A percentile compares a stretch with the other conserved stretches of the same genome.
These are phyloP conservation scores for Biancaea sappan DNA, from an alignment of 306 rosid genomes.

Conservation along the genomic window DNA sequence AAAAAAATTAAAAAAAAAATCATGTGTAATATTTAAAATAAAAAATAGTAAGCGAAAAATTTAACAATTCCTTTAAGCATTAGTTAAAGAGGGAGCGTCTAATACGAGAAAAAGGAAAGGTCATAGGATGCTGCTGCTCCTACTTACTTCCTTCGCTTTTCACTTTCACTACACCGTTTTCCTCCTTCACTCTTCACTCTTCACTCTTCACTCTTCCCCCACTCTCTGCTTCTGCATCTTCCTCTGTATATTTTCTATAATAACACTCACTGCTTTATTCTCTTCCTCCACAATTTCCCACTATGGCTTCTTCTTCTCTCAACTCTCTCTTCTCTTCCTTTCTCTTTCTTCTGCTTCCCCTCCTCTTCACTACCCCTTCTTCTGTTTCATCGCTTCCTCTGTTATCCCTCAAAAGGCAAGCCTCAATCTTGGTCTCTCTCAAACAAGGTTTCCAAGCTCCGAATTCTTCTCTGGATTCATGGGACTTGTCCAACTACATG, in stretches of 20 bases:
- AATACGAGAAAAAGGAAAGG: not conserved
- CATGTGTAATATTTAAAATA: no score
- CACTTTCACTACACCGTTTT: not conserved
- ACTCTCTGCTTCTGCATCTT: conserved; percentile 1
- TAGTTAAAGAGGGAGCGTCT: not conserved
- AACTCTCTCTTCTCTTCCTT: conserved; percentile 32
- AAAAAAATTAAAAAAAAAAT: no score
- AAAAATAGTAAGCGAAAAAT: no score
- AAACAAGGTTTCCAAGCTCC: conserved; percentile 54
- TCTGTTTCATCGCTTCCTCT: conserved; percentile 50
- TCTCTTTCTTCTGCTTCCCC: conserved; percentile 25
- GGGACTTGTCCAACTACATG: conserved; percentile 63
- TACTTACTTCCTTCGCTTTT: conserved; percentile 29
- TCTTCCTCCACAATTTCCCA: conserved; percentile 27
- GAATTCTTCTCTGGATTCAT: conserved; percentile 44
- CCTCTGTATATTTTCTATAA: conserved; percentile 36
- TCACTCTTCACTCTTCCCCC: conserved; percentile 4
- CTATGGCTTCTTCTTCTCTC: conserved; percentile 44
- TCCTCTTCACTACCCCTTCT: conserved; percentile 36
- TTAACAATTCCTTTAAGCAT: no score
- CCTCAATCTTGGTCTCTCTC: conserved; percentile 70
- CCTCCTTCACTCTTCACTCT: no score
- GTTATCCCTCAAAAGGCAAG: conserved; percentile 59
- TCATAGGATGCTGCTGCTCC: conserved; percentile 54
- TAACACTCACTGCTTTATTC: no score